These are phyloP conservation scores for Rhodomyrtus psidioides DNA, from an alignment of 441 rosid genomes.

Conservation along the genomic window DNA sequence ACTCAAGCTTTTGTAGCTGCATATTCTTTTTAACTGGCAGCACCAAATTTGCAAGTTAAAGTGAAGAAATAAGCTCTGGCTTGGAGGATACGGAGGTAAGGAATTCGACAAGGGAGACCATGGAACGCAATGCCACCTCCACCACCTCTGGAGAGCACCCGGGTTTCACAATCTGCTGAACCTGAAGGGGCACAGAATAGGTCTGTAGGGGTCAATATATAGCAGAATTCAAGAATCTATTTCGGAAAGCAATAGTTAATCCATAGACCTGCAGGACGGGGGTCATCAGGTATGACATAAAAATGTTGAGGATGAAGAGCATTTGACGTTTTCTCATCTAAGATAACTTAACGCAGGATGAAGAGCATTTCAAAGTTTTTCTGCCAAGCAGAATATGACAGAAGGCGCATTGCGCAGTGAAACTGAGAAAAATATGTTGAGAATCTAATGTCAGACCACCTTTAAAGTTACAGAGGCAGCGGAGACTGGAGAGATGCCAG, in stretches of 20 bases:
- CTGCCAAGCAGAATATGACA: background rate
- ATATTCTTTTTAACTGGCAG: background rate
- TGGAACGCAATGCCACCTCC: slow-evolving; percentile 21
- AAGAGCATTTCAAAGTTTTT: background rate
- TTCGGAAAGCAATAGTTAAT: background rate
- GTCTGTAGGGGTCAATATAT: background rate
- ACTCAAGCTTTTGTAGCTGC: background rate
- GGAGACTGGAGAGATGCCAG: background rate
- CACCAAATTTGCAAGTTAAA: slow-evolving; percentile 5
- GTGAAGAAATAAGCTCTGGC: slow-evolving; percentile 15
- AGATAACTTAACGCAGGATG: background rate
- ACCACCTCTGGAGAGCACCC: slow-evolving; percentile 29
- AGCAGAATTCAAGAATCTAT: background rate
- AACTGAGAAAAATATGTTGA: background rate
- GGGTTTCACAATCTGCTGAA: slow-evolving; percentile 21
- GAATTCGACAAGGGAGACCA: slow-evolving; percentile 16
- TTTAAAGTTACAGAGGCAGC: background rate
- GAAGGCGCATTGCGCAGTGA: background rate
- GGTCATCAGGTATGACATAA: background rate
- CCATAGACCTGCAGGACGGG: background rate
- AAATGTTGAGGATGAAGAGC: background rate
- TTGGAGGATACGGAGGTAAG: slow-evolving; percentile 13
- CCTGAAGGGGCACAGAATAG: slow-evolving; percentile 3
- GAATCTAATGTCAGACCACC: background rate
- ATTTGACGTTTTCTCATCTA: background rate